These are phyloP conservation scores for Aspergillus homomorphus DNA, from an alignment of 495 filamentous ascomycete genomes.

Conservation along the genomic window DNA sequence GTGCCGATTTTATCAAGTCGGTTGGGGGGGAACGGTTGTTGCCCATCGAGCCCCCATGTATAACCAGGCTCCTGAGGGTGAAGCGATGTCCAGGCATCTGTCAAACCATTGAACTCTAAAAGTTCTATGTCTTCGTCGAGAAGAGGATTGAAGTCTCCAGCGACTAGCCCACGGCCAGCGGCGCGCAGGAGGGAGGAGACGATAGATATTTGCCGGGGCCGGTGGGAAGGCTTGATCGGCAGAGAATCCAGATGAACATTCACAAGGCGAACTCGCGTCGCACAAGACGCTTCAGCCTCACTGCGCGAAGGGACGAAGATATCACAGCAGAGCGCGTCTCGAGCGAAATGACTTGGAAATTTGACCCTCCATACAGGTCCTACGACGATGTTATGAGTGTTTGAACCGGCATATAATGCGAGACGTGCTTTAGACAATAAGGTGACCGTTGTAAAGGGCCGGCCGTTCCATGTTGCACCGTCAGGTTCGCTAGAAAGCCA, in stretches of 20 bases:
- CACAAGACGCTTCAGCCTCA: neutral
- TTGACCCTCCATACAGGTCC: slow-evolving; percentile 22
- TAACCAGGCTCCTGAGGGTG: slow-evolving; percentile 16
- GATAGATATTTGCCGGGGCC: slow-evolving; percentile 22
- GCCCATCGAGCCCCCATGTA: slow-evolving; percentile 23
- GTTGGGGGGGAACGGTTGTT: slow-evolving; percentile 19
- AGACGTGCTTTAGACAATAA: too few relatives aligned
- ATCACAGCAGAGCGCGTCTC: slow-evolving; percentile 27
- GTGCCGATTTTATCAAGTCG: slow-evolving; percentile 25
- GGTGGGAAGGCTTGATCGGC: slow-evolving; percentile 21
- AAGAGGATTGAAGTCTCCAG: slow-evolving; percentile 31
- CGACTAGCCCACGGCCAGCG: slow-evolving; percentile 21
- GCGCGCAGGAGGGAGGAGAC: slow-evolving; percentile 17
- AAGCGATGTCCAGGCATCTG: slow-evolving; percentile 22
- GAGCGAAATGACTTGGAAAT: slow-evolving; percentile 19
- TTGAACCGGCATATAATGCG: too few relatives aligned
- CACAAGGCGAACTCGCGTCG: slow-evolving; percentile 15
- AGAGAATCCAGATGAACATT: slow-evolving; percentile 28
- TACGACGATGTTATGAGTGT: slow-evolving; percentile 6
- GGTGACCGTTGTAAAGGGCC: too few relatives aligned
- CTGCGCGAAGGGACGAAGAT: slow-evolving; percentile 16
- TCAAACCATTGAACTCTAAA: slow-evolving; percentile 15
- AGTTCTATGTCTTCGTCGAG: slow-evolving; percentile 21
- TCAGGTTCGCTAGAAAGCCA: slow-evolving; percentile 23
- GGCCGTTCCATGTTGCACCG: neutral